Evolutionary conservation across 495 filamentous ascomycete species (phyloP).

Genomic region (Podospora conica): DNA sequence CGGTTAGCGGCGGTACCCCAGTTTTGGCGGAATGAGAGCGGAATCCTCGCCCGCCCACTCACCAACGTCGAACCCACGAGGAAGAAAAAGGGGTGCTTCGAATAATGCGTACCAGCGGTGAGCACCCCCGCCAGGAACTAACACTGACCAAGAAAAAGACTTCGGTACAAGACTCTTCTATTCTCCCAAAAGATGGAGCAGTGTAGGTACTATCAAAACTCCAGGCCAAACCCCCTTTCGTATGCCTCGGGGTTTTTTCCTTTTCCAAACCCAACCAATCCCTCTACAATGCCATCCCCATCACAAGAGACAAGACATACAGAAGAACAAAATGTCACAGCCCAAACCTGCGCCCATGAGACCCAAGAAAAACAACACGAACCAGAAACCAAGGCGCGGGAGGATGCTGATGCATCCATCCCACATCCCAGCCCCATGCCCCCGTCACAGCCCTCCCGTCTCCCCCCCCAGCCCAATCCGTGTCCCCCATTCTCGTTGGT

Average conservation of each 20-base stretch:
- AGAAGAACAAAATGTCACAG: not conserved
- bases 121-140: not conserved
- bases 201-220: not conserved
- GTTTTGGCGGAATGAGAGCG: not conserved
- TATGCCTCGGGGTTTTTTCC: not conserved
- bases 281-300: not conserved
- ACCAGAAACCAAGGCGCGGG: not conserved
- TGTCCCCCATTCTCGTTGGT: not conserved
- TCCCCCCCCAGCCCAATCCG: not conserved
- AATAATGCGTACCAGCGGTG: not conserved
- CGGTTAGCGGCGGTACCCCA: not conserved
- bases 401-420: not conserved
- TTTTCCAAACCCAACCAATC: not conserved
- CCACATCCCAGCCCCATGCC: not conserved
- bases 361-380: not conserved
- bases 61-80: too few relatives aligned
- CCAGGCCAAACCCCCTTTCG: not conserved
- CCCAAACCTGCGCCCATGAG: not conserved
- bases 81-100: not conserved
- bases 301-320: not conserved
- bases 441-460: not conserved
- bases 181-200: not conserved
- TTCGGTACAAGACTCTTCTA: not conserved
- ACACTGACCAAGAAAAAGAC: not conserved
- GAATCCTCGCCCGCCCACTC: too few relatives aligned